phyloP scores from a whole-genome alignment of 164 flowering plant species.

The Vitis rupestris region DNA sequence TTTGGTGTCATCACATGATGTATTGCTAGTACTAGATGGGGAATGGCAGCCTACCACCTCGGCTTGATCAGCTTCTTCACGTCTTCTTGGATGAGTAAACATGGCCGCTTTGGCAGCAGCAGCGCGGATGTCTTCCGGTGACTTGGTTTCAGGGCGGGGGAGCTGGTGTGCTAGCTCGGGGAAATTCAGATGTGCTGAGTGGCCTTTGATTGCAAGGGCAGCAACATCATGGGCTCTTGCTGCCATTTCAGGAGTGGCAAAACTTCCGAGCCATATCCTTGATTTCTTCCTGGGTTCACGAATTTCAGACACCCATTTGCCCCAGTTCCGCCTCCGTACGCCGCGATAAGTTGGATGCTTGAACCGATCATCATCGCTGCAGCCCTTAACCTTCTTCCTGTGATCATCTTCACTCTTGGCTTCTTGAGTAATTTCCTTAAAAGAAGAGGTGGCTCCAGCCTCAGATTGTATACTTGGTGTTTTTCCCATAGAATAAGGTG shows the following conservation, averaged over 20 bases:
- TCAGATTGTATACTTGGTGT: too few species aligned
- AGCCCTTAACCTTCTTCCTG: background rate
- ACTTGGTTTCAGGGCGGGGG: constrained; percentile 45
- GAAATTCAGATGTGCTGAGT: constrained; percentile 51
- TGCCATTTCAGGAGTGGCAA: constrained; percentile 61
- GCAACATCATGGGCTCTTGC: constrained; percentile 77
- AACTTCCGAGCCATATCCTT: constrained; percentile 68
- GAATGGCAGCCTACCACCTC: background rate
- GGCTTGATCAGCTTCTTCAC: constrained; percentile 1
- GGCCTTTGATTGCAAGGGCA: constrained; percentile 55
- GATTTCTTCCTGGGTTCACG: constrained; percentile 65
- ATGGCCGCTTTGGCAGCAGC: constrained; percentile 57
- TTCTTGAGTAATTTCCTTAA: background rate
- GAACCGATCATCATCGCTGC: background rate
- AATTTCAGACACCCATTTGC: constrained; percentile 67
- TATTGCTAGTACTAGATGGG: background rate
- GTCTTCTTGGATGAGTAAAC: constrained; percentile 4
- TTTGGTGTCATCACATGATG: constrained; percentile 10
- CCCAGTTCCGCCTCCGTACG: constrained; percentile 60
- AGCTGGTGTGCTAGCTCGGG: constrained; percentile 45
- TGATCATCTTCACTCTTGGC: background rate
- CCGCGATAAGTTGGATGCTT: constrained; percentile 42
- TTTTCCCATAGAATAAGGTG: too few species aligned
- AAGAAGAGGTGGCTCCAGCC: too few species aligned
- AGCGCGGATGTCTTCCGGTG: constrained; percentile 55